phyloP scores from a whole-genome alignment of 352 stramenopile species.

The Nothophytophthora sp. region DNA sequence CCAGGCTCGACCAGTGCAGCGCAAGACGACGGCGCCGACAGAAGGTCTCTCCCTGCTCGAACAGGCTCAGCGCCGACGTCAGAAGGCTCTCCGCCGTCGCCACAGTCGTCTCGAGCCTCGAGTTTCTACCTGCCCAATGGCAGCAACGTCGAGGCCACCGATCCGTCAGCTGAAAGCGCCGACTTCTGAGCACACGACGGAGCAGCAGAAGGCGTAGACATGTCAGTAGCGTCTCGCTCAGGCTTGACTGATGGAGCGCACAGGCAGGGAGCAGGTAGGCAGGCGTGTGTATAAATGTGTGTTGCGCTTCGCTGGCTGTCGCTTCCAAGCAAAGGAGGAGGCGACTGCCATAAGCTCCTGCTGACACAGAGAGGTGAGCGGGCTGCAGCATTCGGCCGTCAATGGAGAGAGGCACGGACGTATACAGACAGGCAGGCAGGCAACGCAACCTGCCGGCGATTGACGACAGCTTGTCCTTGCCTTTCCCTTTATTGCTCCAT shows the following conservation, averaged over 20 bases:
- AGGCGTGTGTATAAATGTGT: slow-evolving; percentile 26
- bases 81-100: slow-evolving; percentile 16
- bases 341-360: too few species aligned
- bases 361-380: too few species aligned
- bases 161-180: slow-evolving; percentile 53
- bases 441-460: neutral
- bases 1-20: slow-evolving; percentile 7
- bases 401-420: neutral
- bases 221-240: too few species aligned
- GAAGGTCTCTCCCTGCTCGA: slow-evolving; percentile 15
- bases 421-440: neutral
- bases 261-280: neutral
- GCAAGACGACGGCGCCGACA: slow-evolving; percentile 10
- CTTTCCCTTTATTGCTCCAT: neutral
- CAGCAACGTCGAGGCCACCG: slow-evolving; percentile 27
- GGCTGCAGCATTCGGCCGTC: neutral
- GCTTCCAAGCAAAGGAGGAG: too few species aligned
- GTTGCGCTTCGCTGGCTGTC: slow-evolving; percentile 16
- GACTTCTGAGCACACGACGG: slow-evolving; percentile 73
- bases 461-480: neutral
- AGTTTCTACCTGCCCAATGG: slow-evolving; percentile 61
- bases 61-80: slow-evolving; percentile 15
- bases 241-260: too few species aligned
- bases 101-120: slow-evolving; percentile 36
- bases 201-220: slow-evolving; percentile 2